Evolutionary conservation across 2,329 filamentous ascomycete species (phyloP), one percentile per base, ranked within the genome.

Genomic region (Hypocreales sp.): DNA sequence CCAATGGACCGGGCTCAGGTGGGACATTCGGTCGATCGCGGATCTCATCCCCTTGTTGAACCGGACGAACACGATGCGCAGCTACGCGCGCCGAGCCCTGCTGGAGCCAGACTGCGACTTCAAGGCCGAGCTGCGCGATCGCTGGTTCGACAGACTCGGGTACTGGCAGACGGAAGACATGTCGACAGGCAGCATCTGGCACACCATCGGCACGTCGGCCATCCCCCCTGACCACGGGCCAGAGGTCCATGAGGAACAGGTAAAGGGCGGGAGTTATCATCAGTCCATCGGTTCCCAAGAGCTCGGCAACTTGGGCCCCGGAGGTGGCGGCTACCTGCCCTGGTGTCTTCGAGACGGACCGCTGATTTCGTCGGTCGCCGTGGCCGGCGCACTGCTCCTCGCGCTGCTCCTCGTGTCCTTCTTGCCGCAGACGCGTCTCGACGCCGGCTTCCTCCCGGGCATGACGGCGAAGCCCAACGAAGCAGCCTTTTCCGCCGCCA

Each of bases 11-110:
- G 84, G 84, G 1, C 58, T 93, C 35, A 67, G 78, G 43, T 94
- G 86, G 86, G 83, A 93, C 45, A 68, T 83, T 3, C 65, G 77
- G 24, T 87, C 76, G 15, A 58, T 94, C 7, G 86, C 80, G 4
- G 84, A 94, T 45, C 57, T 92, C 20, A 65, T 90, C 23, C 70
- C 77, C 2, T 61, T 94, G 8, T 63, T 92, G 15, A 76, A 82
- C 36, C 70, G 79, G 33, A 86, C 81, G 36, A 93, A 92, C 49
- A 72, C 77, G 12, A 63, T 84, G 26, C 58, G 62, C 14, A 77
- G 79, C 41, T 92, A 84, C 48, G 61, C 67, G 9, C 70, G 71
- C 4, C 78, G 86, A 40, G 68, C 41, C n/a, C 38, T 71, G 0
- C 62, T 72, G 23, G 50, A 53, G 7, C 56, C 53, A 11, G 58